phyloP scores from a whole-genome alignment of 1,139 yeast species.

The Lodderomyces oxycetoniae region DNA sequence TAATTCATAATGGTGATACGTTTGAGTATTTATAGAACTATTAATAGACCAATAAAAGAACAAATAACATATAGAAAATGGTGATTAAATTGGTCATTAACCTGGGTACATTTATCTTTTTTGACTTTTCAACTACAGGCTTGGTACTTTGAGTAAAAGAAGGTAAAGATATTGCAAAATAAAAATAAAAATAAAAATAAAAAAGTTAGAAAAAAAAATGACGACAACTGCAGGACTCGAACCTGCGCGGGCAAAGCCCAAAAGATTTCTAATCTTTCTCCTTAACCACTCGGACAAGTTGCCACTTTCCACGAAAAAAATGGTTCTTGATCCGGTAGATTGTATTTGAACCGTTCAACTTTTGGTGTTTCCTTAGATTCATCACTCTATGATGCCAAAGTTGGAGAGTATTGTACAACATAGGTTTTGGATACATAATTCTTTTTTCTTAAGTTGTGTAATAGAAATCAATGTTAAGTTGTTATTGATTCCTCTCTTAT shows the following conservation, averaged over 20 bases:
- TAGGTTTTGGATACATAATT: too few relatives aligned
- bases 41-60: neutral
- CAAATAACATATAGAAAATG: neutral
- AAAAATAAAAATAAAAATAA: constrained; percentile 10
- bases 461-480: too few relatives aligned
- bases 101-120: too few relatives aligned
- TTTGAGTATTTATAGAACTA: constrained; percentile 12
- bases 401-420: too few relatives aligned
- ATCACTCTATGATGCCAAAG: too few relatives aligned
- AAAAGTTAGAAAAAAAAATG: constrained; percentile 14
- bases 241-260: constrained; percentile 60
- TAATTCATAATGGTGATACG: constrained; percentile 11
- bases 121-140: too few relatives aligned
- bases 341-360: too few relatives aligned
- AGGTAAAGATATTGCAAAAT: constrained; percentile 9
- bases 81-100: too few relatives aligned
- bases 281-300: constrained; percentile 28
- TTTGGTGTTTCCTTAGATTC: too few relatives aligned
- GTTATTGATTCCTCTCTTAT: too few relatives aligned
- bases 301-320: constrained; percentile 9
- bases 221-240: constrained; percentile 56
- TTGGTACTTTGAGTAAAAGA: too few relatives aligned
- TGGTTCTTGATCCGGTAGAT: neutral
- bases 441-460: too few relatives aligned
- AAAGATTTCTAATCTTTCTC: constrained; percentile 55